These are phyloP conservation scores for Hypoxylon perforatum DNA, from an alignment of 495 filamentous ascomycete genomes.

Conservation along the genomic window DNA sequence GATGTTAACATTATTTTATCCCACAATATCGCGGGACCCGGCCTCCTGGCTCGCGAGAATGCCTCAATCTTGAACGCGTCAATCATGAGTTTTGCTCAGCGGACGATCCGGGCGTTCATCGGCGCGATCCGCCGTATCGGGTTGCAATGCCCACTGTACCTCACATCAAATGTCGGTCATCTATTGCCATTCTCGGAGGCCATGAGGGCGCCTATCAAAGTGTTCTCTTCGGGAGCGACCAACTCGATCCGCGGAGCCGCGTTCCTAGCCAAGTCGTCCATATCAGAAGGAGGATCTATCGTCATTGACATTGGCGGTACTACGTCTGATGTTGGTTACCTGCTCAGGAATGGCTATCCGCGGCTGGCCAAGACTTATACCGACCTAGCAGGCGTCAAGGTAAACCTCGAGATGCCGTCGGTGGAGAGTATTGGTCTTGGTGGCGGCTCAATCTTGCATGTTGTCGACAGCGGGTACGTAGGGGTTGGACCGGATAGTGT, in stretches of 20 bases:
- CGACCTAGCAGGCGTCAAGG: slow-evolving; percentile 57
- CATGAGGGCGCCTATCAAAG: slow-evolving; percentile 54
- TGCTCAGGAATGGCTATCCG: slow-evolving; percentile 59
- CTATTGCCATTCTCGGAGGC: slow-evolving; percentile 53
- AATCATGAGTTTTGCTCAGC: slow-evolving; percentile 53
- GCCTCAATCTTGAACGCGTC: slow-evolving; percentile 61
- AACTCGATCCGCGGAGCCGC: slow-evolving; percentile 63
- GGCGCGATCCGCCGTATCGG: slow-evolving; percentile 51
- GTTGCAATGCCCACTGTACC: slow-evolving; percentile 52
- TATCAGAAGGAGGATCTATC: slow-evolving; percentile 45
- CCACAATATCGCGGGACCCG: slow-evolving; percentile 57
- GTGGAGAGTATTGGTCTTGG: slow-evolving; percentile 65
- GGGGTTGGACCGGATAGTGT: slow-evolving; percentile 64
- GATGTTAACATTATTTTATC: slow-evolving; percentile 46
- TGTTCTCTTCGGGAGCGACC: slow-evolving; percentile 60
- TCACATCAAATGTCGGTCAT: slow-evolving; percentile 62
- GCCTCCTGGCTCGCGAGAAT: slow-evolving; percentile 60
- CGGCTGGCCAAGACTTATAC: slow-evolving; percentile 56
- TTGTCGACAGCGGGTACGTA: slow-evolving; percentile 38
- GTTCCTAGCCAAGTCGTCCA: slow-evolving; percentile 46
- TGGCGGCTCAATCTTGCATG: slow-evolving; percentile 60
- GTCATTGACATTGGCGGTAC: slow-evolving; percentile 65
- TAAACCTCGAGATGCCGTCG: slow-evolving; percentile 61
- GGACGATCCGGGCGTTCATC: slow-evolving; percentile 55
- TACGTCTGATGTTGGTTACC: slow-evolving; percentile 57